Conservation (phyloP, 495 filamentous ascomycete species). For the Acidiella bohemica region DNA sequence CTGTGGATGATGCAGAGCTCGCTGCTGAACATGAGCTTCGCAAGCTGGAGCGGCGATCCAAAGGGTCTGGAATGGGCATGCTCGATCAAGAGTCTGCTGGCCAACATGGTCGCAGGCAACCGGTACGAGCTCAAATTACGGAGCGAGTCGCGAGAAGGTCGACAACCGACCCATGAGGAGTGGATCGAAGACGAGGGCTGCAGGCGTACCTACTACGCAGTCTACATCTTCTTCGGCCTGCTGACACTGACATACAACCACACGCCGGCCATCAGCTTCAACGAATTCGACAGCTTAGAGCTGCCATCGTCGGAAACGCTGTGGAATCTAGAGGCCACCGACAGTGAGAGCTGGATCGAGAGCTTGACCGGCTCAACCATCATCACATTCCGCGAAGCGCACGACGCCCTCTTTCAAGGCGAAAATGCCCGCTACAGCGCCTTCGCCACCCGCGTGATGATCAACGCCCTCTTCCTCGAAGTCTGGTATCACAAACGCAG, state of each 20-base stretch:
- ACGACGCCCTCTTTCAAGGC: slow-evolving; percentile 88
- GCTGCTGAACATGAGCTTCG: slow-evolving; percentile 95
- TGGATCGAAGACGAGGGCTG: slow-evolving; percentile 97
- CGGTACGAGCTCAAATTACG: slow-evolving; percentile 90
- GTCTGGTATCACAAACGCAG: slow-evolving; percentile 98
- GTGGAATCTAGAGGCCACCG: slow-evolving; percentile 73
- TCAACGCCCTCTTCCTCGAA: slow-evolving; percentile 96
- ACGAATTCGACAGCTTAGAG: slow-evolving; percentile 88
- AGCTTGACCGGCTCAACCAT: slow-evolving; percentile 53
- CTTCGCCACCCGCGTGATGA: slow-evolving; percentile 94
- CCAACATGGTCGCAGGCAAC: slow-evolving; percentile 97
- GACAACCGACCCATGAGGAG: slow-evolving; percentile 63
- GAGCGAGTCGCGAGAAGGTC: slow-evolving; percentile 71
- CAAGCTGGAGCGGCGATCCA: slow-evolving; percentile 96
- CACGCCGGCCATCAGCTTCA: slow-evolving; percentile 91
- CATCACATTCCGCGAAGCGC: slow-evolving; percentile 81
- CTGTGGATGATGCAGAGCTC: slow-evolving; percentile 96
- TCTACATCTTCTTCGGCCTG: slow-evolving; percentile 97
- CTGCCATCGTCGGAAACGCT: slow-evolving; percentile 87
- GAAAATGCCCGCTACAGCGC: slow-evolving; percentile 87
- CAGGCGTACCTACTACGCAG: slow-evolving; percentile 94
- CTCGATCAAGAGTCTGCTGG: slow-evolving; percentile 92
- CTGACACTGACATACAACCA: slow-evolving; percentile 95
- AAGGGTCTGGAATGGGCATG: slow-evolving; percentile 98
- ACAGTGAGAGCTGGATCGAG: slow-evolving; percentile 75